Evolutionary conservation across 441 rosid species (phyloP).

Genomic region (Erodium trifolium): DNA sequence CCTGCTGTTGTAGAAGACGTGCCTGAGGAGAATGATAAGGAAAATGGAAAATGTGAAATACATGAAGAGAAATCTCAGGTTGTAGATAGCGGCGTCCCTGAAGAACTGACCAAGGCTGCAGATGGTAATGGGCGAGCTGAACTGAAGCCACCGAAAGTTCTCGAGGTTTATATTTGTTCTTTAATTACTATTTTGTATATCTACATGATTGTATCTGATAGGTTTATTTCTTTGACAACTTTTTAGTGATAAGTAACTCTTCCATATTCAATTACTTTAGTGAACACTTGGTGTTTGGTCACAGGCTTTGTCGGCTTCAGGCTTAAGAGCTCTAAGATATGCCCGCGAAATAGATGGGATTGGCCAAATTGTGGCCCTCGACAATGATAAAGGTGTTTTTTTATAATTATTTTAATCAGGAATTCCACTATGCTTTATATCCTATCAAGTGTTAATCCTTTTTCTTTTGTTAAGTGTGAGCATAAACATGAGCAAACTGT

Average conservation of each 20-base stretch:
- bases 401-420: conserved; percentile 27
- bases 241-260: too few species aligned
- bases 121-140: conserved; percentile 42
- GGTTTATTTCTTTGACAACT: background rate
- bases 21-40: conserved; percentile 22
- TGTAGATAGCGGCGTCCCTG: conserved; percentile 30
- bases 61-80: conserved; percentile 33
- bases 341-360: conserved; percentile 85
- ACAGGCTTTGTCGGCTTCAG: conserved; percentile 94
- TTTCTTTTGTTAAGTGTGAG: too few species aligned
- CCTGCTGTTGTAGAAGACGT: conserved; percentile 31
- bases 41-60: conserved; percentile 31
- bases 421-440: background rate
- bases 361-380: conserved; percentile 23
- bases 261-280: background rate
- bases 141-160: conserved; percentile 78
- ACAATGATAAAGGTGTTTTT: conserved; percentile 75
- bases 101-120: conserved; percentile 35
- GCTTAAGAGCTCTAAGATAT: conserved; percentile 84
- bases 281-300: background rate
- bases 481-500: background rate
- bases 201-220: background rate
- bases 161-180: conserved; percentile 50
- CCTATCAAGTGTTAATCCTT: background rate
- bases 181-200: background rate